Evolutionary conservation across 345 rosid genomes (phyloP), one percentile per base, ranked within the genome.

Genomic region (Camelina hispida): DNA sequence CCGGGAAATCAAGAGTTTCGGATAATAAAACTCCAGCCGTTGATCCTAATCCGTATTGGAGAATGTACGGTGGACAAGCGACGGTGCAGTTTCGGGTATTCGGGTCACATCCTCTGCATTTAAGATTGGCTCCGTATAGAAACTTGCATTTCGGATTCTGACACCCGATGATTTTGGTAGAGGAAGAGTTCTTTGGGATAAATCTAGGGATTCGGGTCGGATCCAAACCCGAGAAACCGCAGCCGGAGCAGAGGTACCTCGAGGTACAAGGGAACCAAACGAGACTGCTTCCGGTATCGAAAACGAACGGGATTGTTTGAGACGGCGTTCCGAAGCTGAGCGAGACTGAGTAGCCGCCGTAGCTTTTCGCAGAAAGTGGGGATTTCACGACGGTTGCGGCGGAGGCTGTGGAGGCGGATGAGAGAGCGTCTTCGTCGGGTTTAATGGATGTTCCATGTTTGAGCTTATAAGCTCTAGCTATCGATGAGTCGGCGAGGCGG

Each of bases 221-320:
- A 66, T 83, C 84, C 9, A 80, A 23, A 15, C 83, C 81, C 40
- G 85, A 37, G 83, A 89, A 88, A 48, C 42, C 8, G 76, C 97
- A 93, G 3, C 14, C 53, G 58, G 81, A 69, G 81, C 98, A 93
- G 63, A 61, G 75, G 72, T 92, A 90, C 18, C 79, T 81, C 6
- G 92, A 81, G 42, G 97, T 91, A 76, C 98, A 94, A 35, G 97
- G 98, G 62, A 90, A 86, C 98, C 98, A 90, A 25, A 89, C 84
- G 37, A 94, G 95, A 63, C 91, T 85, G 58, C 95, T 88, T 28
- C 98, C 98, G 0, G 98, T 88, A 78, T 94, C 98, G 84, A 91
- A 78, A 30, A 90, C 28, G 77, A 90, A 83, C 11, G 80, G 65
- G 62, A 78, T 67, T 11, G 79, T 72, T 75, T 91, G 97, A 5